Base-by-base conservation (phyloP, 805 yeast species). In the Spathaspora hagerdaliae region DNA sequence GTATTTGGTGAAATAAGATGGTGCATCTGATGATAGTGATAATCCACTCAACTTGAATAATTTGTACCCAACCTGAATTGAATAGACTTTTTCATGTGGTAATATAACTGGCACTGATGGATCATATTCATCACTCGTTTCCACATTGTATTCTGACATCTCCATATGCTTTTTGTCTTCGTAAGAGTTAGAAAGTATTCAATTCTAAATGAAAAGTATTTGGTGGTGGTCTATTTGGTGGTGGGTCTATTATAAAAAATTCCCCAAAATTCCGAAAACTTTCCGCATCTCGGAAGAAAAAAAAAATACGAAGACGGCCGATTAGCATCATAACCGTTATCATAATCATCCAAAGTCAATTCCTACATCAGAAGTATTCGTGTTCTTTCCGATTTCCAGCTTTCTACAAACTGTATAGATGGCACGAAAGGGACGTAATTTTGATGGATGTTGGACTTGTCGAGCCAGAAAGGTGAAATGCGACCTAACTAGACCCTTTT, bases 1-100 rank as follows among this genome's bases (percentile, higher is more conserved):
- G 65, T 71, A 87, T 27, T 75, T 71, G 2, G 97, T 88, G 69
- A 90, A 91, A 60, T 86, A 89, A 5, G 95, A 87, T 0, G 97
- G 97, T 0, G 84, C 83, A 64, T 90, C 97, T 2, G 86, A 85
- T 26, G 89, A 84, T 34, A 90, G 64, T 2, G 96, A 87, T 0
- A 94, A 91, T 1, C 96, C 96, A 56, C 89, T 82, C 13, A 84
- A 54, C n/a, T 73, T 69, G 61, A 82, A 89, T 26, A 79, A 51
- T 51, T 71, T 72, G 36, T 72, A 75, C 0, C 96, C 96, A 10
- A 88, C 81, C 58, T 83, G 87, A 26, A 89, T 74, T 13, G 82
- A 72, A 63, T 76, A 89, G 63, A 86, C 79, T 46, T 73, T 77
- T 37, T 82, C 85, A 53, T 82, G 87, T 0, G 94, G 92, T 26